Evolutionary conservation across 345 rosid genomes (phyloP).

Genomic region (Atalantia buxifolia): DNA sequence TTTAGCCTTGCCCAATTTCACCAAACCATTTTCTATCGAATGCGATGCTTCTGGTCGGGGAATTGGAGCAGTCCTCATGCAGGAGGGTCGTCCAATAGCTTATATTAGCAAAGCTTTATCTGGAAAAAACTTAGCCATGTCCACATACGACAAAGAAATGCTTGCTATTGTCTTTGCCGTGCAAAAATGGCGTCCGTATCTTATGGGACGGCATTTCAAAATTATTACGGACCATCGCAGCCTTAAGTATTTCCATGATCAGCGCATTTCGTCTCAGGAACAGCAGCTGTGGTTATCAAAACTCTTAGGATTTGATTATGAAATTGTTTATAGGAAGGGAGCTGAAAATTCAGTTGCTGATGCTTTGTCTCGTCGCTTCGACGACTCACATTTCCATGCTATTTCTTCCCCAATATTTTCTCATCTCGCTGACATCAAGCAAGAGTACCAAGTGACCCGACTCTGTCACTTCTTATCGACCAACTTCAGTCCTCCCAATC

Average conservation of each 20-base stretch:
- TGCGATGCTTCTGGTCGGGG: neutral
- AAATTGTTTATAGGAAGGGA: neutral
- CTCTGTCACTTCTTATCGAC: too few species aligned
- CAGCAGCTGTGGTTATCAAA: neutral
- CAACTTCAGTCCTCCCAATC: too few species aligned
- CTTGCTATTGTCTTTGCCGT: neutral
- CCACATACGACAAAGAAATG: neutral
- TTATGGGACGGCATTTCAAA: neutral
- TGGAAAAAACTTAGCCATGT: neutral
- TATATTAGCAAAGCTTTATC: neutral
- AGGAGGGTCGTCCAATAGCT: neutral
- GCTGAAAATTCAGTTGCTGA: too few species aligned
- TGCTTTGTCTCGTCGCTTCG: neutral
- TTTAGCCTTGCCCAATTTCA: neutral
- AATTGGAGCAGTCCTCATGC: neutral
- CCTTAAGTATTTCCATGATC: neutral
- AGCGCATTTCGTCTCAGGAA: neutral
- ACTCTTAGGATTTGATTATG: neutral
- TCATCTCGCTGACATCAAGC: neutral
- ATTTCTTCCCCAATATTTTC: neutral
- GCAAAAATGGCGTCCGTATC: neutral
- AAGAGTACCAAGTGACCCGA: too few species aligned
- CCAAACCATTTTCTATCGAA: neutral
- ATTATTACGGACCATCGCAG: neutral
- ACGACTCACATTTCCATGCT: neutral